Evolutionary conservation across 1,139 yeast genomes (phyloP), one percentile per base, ranked within the genome.

Genomic region (Barnettozyma hawaiiensis): DNA sequence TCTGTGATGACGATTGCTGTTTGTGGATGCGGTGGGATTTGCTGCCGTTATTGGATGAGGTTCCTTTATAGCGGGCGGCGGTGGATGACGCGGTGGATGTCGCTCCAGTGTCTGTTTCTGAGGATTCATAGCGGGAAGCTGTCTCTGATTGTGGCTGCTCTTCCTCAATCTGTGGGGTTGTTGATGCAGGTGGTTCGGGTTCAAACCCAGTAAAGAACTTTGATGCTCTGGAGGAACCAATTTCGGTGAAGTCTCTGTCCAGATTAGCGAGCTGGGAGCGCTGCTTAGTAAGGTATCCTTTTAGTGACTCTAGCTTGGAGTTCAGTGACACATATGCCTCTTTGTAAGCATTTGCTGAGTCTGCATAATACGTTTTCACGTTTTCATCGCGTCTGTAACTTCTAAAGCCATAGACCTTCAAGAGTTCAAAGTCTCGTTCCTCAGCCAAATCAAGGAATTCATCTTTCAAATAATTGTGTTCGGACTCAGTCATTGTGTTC

Each of bases 221-320:
- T 23, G 51, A 49, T 7, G 58, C 48, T 19, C 53, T 47, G 5
- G 51, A 36, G 0, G 59, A 53, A 1, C 50, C 44, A 18, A 55
- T 51, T 8, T 61, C 60, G 16, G 54, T 45, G 32, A 47, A 51
- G 9, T 60, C 53, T 11, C 50, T 47, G 14, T 57, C 57, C 21
- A 55, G 45, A 20, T 54, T 54, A 2, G 41, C 34, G 18, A 62
- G 39, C 16, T 53, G 35, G 15, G 39, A 41, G 32, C 50, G 58
- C 43, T 65, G 68, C 34, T 57, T 55, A 7, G 47, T 31, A 20
- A 66, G 53, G 41, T 62, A 62, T 16, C 51, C 50, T 43, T 66
- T 66, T 26, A 64, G 47, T 37, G 57, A 64, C 6, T 55, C 53
- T 43, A 67, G 47, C 35, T 64, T 55, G 3, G 46, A 46, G 14